Conservation (phyloP, 208 protist species). For the Trypanosoma congolense region DNA sequence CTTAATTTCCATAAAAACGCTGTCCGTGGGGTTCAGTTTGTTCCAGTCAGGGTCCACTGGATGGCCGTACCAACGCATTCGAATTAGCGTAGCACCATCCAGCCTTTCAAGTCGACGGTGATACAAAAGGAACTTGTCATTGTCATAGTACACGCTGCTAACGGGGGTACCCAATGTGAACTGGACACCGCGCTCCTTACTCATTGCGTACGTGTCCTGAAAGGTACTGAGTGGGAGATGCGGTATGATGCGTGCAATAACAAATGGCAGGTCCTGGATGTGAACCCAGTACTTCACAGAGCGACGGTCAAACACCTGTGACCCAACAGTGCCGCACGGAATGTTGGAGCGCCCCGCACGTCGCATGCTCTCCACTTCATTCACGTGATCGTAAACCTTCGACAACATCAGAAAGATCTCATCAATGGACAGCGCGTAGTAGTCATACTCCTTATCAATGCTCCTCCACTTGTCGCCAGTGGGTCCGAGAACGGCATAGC, state of each 20-base stretch:
- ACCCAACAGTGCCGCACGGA: constrained; percentile 55
- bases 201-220: constrained; percentile 74
- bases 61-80: constrained; percentile 86
- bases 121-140: constrained; percentile 81
- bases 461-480: constrained; percentile 80
- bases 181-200: constrained; percentile 40
- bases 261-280: constrained; percentile 79
- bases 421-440: constrained; percentile 52
- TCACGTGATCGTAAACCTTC: constrained; percentile 73
- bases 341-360: constrained; percentile 50
- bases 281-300: constrained; percentile 90
- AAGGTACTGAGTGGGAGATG: constrained; percentile 84
- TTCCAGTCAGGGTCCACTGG: constrained; percentile 75
- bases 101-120: constrained; percentile 78
- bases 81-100: constrained; percentile 81
- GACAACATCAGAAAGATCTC: constrained; percentile 71
- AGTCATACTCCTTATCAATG: constrained; percentile 57
- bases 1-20: constrained; percentile 89
- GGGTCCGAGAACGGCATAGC: constrained; percentile 75
- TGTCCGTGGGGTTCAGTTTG: constrained; percentile 42
- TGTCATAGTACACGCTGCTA: constrained; percentile 89
- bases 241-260: constrained; percentile 86
- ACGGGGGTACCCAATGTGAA: constrained; percentile 74
- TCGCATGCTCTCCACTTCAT: constrained; percentile 58
- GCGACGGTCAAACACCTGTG: constrained; percentile 83